Percentiles rank a stretch among this genome's conserved stretches.
These are phyloP conservation scores for Neofusicoccum laricinum DNA, from an alignment of 2,329 filamentous ascomycete genomes.

Conservation along the genomic window DNA sequence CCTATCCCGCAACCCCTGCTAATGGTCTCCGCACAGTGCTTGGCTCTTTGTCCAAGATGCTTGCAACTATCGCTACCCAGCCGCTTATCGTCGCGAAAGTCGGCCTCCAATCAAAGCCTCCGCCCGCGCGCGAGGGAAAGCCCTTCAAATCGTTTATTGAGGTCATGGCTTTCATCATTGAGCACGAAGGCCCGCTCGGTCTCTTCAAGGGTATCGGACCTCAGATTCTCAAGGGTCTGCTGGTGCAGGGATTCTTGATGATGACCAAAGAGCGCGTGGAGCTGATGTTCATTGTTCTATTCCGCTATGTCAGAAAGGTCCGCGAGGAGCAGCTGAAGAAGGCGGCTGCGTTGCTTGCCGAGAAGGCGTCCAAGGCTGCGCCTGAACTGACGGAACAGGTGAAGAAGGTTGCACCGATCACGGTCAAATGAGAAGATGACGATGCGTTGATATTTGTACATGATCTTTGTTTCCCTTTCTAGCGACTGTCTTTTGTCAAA, in stretches of 20 bases:
- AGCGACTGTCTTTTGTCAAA: background rate
- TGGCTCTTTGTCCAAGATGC: constrained; percentile 85
- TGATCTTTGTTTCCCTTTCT: background rate
- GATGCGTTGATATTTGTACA: background rate
- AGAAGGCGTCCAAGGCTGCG: constrained; percentile 43
- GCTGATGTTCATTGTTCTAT: constrained; percentile 78
- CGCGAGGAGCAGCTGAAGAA: constrained; percentile 68
- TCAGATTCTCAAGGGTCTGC: constrained; percentile 85
- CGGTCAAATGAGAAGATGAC: constrained; percentile 24
- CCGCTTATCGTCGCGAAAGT: constrained; percentile 98
- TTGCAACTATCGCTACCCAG: constrained; percentile 90
- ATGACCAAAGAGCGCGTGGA: constrained; percentile 98
- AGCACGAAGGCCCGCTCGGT: constrained; percentile 78
- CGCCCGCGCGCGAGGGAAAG: constrained; percentile 77
- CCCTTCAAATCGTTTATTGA: constrained; percentile 91
- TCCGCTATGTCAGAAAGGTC: constrained; percentile 74
- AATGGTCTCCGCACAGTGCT: constrained; percentile 60
- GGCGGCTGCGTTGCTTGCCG: constrained; percentile 61
- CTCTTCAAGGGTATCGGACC: constrained; percentile 97
- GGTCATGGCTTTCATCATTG: constrained; percentile 90
- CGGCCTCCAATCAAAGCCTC: constrained; percentile 89
- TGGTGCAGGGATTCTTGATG: constrained; percentile 96
- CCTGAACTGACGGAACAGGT: constrained; percentile 34
- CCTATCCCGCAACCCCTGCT: background rate
- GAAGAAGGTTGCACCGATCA: constrained; percentile 50